Evolutionary conservation across 345 rosid species (phyloP).

Genomic region (Lepidium africanum): DNA sequence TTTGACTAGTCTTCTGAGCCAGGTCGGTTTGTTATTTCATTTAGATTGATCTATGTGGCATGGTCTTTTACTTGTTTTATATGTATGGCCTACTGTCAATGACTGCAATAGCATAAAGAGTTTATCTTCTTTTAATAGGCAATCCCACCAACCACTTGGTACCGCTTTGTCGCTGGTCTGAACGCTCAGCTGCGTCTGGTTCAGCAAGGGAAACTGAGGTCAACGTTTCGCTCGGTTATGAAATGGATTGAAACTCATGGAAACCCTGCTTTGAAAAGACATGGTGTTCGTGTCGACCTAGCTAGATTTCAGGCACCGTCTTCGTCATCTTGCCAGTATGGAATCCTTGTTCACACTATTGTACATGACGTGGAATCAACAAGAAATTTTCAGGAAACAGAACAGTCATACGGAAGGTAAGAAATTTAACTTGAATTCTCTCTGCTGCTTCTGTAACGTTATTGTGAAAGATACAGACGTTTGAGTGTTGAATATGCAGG

Average conservation of each 20-base stretch:
- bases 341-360: slow-evolving; percentile 45
- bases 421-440: background rate
- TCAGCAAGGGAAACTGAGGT: slow-evolving; percentile 54
- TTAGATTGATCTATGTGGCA: background rate
- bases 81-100: background rate
- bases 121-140: slow-evolving; percentile 35
- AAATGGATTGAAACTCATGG: slow-evolving; percentile 96
- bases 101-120: background rate
- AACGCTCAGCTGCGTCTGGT: slow-evolving; percentile 87
- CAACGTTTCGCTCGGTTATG: slow-evolving; percentile 55
- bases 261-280: slow-evolving; percentile 60
- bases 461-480: background rate
- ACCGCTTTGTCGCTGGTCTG: slow-evolving; percentile 86
- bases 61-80: background rate
- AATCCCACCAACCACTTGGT: slow-evolving; percentile 89
- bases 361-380: slow-evolving; percentile 27
- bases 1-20: slow-evolving; percentile 81
- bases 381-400: slow-evolving; percentile 34
- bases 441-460: background rate
- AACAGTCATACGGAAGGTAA: slow-evolving; percentile 42
- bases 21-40: slow-evolving; percentile 41
- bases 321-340: slow-evolving; percentile 74
- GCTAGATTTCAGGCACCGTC: slow-evolving; percentile 84
- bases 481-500: slow-evolving; percentile 33
- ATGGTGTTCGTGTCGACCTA: slow-evolving; percentile 57